Conservation (phyloP, 2,329 filamentous ascomycete genomes). For the Endoconidiophora polonica region DNA sequence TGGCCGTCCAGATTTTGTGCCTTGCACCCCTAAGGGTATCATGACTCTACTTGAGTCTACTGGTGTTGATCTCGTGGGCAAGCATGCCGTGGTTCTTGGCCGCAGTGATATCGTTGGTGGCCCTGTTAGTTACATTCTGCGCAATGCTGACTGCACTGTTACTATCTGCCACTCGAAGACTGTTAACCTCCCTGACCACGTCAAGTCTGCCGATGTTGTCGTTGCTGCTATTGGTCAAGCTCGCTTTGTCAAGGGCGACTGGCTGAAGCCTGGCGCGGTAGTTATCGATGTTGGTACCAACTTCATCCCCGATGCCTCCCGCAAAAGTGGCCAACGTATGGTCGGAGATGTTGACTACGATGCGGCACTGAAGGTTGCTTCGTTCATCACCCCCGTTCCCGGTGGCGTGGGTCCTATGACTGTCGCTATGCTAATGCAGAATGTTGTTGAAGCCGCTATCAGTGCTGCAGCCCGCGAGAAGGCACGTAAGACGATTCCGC, state of each 20-base stretch:
- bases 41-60: conserved; percentile 81
- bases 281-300: conserved; percentile 98
- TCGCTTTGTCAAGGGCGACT: conserved; percentile 81
- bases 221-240: conserved; percentile 83
- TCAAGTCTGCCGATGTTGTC: conserved; percentile 77
- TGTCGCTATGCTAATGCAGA: conserved; percentile 92
- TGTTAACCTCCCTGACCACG: conserved; percentile 48
- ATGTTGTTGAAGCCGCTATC: conserved; percentile 76
- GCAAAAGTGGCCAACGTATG: conserved; percentile 80
- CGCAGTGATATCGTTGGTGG: conserved; percentile 95
- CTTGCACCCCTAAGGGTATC: conserved; percentile 92
- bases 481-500: conserved; percentile 58
- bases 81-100: conserved; percentile 86
- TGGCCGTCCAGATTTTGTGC: conserved; percentile 73
- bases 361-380: conserved; percentile 68
- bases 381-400: conserved; percentile 86
- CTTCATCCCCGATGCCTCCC: conserved; percentile 74
- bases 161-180: conserved; percentile 93
- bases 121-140: conserved; percentile 87
- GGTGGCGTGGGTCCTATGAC: conserved; percentile 98
- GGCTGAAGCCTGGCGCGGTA: conserved; percentile 86
- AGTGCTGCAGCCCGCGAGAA: conserved; percentile 71
- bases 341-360: conserved; percentile 94
- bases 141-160: conserved; percentile 91
- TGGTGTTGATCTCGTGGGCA: conserved; percentile 69